A percentile compares a stretch with the other conserved stretches of the same genome.
These are phyloP conservation scores for Scorias spongiosa DNA, from an alignment of 2,329 filamentous ascomycete species.

Conservation along the genomic window DNA sequence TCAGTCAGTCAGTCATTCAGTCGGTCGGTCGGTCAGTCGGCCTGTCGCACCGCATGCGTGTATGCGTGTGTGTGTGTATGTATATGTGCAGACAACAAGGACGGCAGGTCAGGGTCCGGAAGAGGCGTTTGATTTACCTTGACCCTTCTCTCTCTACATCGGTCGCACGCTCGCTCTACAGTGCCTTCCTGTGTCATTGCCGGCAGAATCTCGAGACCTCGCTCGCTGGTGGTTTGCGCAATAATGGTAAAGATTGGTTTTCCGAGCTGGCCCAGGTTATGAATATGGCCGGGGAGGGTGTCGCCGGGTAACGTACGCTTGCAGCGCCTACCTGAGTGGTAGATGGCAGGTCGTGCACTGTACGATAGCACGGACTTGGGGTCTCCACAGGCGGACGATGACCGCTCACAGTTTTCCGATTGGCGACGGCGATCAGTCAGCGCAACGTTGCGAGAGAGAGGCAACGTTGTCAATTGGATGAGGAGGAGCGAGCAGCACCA, in stretches of 20 bases:
- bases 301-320: too few species aligned
- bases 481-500: too few species aligned
- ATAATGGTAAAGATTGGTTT: too few species aligned
- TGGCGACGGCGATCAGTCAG: not conserved
- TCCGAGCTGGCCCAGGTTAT: too few species aligned
- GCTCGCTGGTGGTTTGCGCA: too few species aligned
- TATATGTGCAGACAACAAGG: not conserved
- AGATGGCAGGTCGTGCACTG: not conserved
- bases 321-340: too few species aligned
- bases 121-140: constrained; percentile 11
- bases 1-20: not conserved
- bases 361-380: not conserved
- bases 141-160: constrained; percentile 19
- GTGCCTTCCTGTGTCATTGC: constrained; percentile 13
- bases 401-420: not conserved
- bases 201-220: not conserved
- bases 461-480: too few species aligned
- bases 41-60: not conserved
- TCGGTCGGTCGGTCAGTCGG: not conserved
- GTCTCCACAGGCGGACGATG: too few species aligned
- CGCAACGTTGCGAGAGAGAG: too few species aligned
- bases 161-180: constrained; percentile 18
- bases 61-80: not conserved
- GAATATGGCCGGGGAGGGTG: too few species aligned
- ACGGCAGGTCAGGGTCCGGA: not conserved